Evolutionary conservation across 1,284 basidiomycete genomes (phyloP), one percentile per base, ranked within the genome.

Genomic region (Ceratobasidium sp.): DNA sequence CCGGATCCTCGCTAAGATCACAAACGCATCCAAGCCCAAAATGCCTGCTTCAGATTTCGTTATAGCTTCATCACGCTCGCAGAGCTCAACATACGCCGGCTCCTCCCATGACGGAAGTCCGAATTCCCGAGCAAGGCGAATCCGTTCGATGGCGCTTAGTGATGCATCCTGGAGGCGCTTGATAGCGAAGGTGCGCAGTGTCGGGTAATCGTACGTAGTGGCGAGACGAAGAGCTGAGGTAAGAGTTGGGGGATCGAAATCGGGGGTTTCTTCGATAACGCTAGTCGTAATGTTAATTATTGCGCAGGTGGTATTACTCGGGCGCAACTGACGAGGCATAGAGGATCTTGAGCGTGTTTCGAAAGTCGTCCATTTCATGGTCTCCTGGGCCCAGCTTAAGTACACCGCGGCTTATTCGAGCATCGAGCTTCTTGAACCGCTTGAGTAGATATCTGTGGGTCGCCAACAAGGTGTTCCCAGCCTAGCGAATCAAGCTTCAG

Each of bases 71-170:
- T 62, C 41, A 33, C 65, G 51, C 8, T 31, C 48, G 22, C 71
- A 76, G 1, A 76, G 53, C 19, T 66, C 45, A 41, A 48, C 15
- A 36, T 63, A 76, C 7, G 75, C 75, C 4, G 71, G 71, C 22
- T 66, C 48, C 17, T 73, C 47, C 75, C 75, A 76, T 60, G 62
- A 33, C 14, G 31, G 24, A n/a, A 76, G 45, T 15, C 24, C 9
- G 24, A 48, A 67, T 53, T 48, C 64, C 24, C 53, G 62, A 9
- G 75, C 57, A 27, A 72, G 31, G 24, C 72, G 50, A 36, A 75
- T 75, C 1, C 65, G 74, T 6, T 56, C 45, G 47, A 75, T 54
- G n/a, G 74, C 57, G 44, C 29, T 17, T 33, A 69, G 62, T 15
- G 9, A 24, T 31, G 51, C 53, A 22, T 47, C 22, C n/a, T 75